Conservation (phyloP, 2,329 filamentous ascomycete species). For the Pseudocercospora fuligena region DNA sequence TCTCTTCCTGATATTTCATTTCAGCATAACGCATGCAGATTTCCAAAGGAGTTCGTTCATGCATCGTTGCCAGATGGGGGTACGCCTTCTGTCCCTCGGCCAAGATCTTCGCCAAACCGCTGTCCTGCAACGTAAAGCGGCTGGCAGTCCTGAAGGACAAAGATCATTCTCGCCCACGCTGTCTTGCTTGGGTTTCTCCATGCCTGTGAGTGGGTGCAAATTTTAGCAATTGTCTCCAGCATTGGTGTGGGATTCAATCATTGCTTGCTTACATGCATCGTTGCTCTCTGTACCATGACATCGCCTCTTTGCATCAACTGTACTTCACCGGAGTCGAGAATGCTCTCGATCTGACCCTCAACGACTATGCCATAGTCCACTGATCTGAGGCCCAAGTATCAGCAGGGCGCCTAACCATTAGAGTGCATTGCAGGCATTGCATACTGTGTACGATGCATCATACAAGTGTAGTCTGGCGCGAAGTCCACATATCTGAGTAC, state of each 20-base stretch:
- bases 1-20: neutral
- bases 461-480: slow-evolving; percentile 39
- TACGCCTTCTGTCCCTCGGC: slow-evolving; percentile 28
- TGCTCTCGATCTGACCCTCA: slow-evolving; percentile 41
- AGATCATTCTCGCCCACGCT: slow-evolving; percentile 43
- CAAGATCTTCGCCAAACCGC: slow-evolving; percentile 39
- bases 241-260: slow-evolving; percentile 39
- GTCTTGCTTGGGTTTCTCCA: slow-evolving; percentile 42
- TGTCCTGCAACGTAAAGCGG: slow-evolving; percentile 37
- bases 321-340: slow-evolving; percentile 42
- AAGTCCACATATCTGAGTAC: slow-evolving; percentile 45
- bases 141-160: slow-evolving; percentile 39
- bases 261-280: slow-evolving; percentile 49
- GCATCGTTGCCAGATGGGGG: slow-evolving; percentile 28
- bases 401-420: neutral
- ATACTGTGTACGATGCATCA: slow-evolving; percentile 44
- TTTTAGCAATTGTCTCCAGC: slow-evolving; percentile 19
- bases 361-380: slow-evolving; percentile 46
- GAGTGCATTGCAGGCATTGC: neutral
- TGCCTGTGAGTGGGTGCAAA: slow-evolving; percentile 20
- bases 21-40: neutral
- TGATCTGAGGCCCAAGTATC: slow-evolving; percentile 6
- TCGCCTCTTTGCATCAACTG: slow-evolving; percentile 43
- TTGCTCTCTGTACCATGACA: slow-evolving; percentile 46
- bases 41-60: neutral